These are phyloP conservation scores for Alternaria postmessia DNA, from an alignment of 2,329 filamentous ascomycete genomes.

Conservation along the genomic window DNA sequence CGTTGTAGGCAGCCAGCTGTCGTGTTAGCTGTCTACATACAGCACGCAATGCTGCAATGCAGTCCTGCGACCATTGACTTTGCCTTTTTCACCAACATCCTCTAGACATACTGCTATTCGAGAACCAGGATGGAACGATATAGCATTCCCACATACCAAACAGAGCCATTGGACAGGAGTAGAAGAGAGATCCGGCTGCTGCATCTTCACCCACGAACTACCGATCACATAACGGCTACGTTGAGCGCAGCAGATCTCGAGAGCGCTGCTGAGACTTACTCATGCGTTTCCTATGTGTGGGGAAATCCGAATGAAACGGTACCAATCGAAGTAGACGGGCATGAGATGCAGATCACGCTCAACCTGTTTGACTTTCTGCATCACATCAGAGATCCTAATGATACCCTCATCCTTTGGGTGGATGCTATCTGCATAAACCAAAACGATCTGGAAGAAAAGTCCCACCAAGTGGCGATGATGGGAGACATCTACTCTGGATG, in stretches of 20 bases:
- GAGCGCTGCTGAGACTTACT: neutral
- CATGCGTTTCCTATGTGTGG: constrained; percentile 11
- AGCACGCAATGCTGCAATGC: neutral
- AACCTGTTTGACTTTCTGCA: constrained; percentile 2
- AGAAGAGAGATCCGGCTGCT: neutral
- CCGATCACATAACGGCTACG: neutral
- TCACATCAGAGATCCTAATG: neutral
- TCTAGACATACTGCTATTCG: neutral
- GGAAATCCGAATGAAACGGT: neutral
- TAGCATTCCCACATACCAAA: neutral
- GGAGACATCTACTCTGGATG: neutral
- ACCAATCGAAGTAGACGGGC: constrained; percentile 1
- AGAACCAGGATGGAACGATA: neutral
- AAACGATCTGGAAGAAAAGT: neutral
- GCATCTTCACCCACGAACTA: neutral
- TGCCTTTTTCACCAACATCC: neutral
- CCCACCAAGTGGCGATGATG: constrained; percentile 6
- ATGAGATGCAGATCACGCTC: neutral
- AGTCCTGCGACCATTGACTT: neutral
- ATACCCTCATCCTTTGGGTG: neutral
- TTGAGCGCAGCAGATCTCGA: neutral
- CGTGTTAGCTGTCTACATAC: neutral
- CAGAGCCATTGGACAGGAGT: neutral
- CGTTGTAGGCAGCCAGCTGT: neutral
- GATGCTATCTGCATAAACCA: constrained; percentile 4